These are phyloP conservation scores for Aspergillus sclerotioniger DNA, from an alignment of 495 filamentous ascomycete genomes.

Conservation along the genomic window DNA sequence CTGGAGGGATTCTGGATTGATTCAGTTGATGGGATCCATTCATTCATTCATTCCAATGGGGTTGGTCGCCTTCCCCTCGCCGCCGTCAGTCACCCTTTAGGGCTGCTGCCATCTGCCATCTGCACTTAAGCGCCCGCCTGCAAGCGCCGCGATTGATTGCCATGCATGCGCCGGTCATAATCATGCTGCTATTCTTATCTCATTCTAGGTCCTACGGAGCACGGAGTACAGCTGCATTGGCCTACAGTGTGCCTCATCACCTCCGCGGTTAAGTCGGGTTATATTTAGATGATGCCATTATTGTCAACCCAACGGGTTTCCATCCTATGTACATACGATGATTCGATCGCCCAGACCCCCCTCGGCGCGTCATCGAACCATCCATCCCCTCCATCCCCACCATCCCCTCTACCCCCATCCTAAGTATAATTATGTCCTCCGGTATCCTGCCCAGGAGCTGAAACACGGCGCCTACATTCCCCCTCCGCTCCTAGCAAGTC, in stretches of 20 bases:
- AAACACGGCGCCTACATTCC: conserved; percentile 24
- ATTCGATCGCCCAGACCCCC: conserved; percentile 3
- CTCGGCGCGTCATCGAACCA: background rate
- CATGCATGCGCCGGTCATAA: background rate
- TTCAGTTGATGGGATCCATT: background rate
- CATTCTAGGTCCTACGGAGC: too few species aligned
- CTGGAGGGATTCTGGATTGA: background rate
- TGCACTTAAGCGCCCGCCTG: conserved; percentile 6
- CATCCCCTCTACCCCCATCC: background rate
- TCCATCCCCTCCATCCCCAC: background rate
- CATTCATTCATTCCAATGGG: conserved; percentile 6
- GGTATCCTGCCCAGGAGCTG: conserved; percentile 14
- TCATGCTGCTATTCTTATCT: conserved; percentile 5
- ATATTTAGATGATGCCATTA: background rate
- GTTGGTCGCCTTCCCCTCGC: background rate
- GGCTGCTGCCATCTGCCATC: background rate
- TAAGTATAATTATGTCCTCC: background rate
- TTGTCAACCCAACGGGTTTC: background rate
- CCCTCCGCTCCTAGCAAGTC: background rate
- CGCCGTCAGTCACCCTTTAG: background rate
- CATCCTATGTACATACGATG: background rate
- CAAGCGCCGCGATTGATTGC: background rate
- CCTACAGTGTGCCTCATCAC: background rate
- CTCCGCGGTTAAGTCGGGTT: background rate
- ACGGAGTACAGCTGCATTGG: background rate